These are phyloP conservation scores for Chalara sp. DNA, from an alignment of 2,329 filamentous ascomycete species.

Conservation along the genomic window DNA sequence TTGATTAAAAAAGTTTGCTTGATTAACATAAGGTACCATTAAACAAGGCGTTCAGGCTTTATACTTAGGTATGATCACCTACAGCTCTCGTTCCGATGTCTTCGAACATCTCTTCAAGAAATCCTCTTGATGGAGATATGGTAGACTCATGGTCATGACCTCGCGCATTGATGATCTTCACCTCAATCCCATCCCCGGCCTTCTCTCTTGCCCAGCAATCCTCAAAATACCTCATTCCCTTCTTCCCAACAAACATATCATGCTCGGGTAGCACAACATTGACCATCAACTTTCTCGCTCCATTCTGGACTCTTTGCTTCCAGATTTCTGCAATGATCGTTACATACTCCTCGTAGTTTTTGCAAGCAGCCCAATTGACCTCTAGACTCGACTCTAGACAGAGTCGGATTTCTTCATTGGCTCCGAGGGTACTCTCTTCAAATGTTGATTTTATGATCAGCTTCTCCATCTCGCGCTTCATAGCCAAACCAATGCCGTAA, in stretches of 20 bases:
- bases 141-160: conserved; percentile 34
- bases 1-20: too few species aligned
- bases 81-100: neutral
- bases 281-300: conserved; percentile 12
- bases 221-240: conserved; percentile 36
- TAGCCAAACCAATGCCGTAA: conserved; percentile 13
- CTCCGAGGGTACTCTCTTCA: conserved; percentile 20
- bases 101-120: neutral
- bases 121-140: conserved; percentile 9
- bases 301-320: conserved; percentile 8
- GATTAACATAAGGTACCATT: too few species aligned
- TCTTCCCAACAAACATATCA: conserved; percentile 36
- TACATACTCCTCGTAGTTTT: conserved; percentile 16
- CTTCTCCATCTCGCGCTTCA: conserved; percentile 10
- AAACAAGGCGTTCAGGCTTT: too few species aligned
- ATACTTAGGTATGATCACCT: too few species aligned
- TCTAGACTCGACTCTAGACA: conserved; percentile 20
- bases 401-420: conserved; percentile 23
- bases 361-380: conserved; percentile 12
- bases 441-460: conserved; percentile 14
- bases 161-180: conserved; percentile 23
- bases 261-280: conserved; percentile 26
- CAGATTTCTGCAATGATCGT: conserved; percentile 10
- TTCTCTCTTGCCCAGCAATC: conserved; percentile 30
- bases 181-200: conserved; percentile 26